Conservation (phyloP, 257 asterid genomes). For the Nicotiana tomentosiformis region DNA sequence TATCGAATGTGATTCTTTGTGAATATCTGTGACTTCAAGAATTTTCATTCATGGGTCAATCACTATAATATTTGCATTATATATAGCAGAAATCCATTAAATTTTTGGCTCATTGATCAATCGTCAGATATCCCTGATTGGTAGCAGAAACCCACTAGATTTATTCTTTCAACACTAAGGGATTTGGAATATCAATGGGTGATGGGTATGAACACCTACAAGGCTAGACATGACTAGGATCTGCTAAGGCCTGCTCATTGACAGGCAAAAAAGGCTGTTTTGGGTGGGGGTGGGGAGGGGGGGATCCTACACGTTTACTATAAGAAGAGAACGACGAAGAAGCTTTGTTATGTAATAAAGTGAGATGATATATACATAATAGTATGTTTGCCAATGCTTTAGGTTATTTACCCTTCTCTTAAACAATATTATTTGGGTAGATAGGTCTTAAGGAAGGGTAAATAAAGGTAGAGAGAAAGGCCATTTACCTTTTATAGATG, state of each 20-base stretch:
- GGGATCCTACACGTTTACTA: no score
- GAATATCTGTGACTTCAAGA: background rate
- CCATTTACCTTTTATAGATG: background rate
- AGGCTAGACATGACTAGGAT: background rate
- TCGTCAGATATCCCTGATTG: background rate
- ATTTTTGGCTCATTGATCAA: background rate
- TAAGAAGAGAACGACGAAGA: no score
- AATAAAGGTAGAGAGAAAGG: background rate
- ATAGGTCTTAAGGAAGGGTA: background rate
- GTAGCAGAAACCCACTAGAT: background rate
- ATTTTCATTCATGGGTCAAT: background rate
- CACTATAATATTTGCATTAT: background rate
- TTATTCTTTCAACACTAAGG: background rate
- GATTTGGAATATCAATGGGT: background rate
- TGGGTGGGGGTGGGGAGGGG: no score
- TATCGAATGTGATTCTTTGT: background rate
- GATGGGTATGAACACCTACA: background rate
- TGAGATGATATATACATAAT: background rate
- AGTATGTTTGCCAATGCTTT: background rate
- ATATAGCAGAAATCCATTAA: background rate
- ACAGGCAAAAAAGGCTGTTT: background rate
- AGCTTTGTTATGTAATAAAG: no score
- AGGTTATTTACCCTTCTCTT: background rate
- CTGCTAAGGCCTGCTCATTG: background rate
- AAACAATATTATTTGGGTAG: background rate